These are phyloP conservation scores for Kwoniella shivajii DNA, from an alignment of 1,284 basidiomycete genomes.

Conservation along the genomic window DNA sequence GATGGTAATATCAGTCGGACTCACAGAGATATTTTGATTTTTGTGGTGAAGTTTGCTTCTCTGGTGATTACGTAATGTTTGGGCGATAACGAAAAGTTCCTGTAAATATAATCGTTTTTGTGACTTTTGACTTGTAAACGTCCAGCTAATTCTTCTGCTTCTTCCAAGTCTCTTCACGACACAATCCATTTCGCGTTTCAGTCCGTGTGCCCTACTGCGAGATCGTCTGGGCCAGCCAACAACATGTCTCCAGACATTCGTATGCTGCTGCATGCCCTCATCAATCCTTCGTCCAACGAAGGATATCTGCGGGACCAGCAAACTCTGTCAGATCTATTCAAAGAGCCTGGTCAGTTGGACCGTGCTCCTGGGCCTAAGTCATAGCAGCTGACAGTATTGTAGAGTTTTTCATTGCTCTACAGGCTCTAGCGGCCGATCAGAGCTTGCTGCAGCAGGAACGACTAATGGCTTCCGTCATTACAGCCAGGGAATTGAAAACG, in stretches of 20 bases:
- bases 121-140: too few species aligned
- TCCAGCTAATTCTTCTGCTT: too few species aligned
- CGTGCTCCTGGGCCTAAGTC: background rate
- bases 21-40: too few species aligned
- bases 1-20: too few species aligned
- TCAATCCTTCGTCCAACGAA: constrained; percentile 40
- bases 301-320: constrained; percentile 44
- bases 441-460: constrained; percentile 42
- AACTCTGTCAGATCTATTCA: constrained; percentile 42
- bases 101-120: too few species aligned
- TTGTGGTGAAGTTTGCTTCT: too few species aligned
- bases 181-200: background rate
- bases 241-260: constrained; percentile 28
- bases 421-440: constrained; percentile 42
- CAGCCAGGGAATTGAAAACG: constrained; percentile 50
- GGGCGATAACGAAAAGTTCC: too few species aligned
- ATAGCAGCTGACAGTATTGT: constrained; percentile 5
- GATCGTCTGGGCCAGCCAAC: background rate
- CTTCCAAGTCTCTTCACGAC: too few species aligned
- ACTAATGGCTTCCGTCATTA: constrained; percentile 47
- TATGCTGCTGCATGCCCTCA: constrained; percentile 38
- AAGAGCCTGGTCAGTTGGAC: constrained; percentile 40
- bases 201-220: background rate
- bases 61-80: too few species aligned
- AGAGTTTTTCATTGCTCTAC: constrained; percentile 50